Percentiles rank a stretch among this genome's conserved stretches.
Conservation (phyloP, 306 rosid genomes). For the Senna siamea region DNA sequence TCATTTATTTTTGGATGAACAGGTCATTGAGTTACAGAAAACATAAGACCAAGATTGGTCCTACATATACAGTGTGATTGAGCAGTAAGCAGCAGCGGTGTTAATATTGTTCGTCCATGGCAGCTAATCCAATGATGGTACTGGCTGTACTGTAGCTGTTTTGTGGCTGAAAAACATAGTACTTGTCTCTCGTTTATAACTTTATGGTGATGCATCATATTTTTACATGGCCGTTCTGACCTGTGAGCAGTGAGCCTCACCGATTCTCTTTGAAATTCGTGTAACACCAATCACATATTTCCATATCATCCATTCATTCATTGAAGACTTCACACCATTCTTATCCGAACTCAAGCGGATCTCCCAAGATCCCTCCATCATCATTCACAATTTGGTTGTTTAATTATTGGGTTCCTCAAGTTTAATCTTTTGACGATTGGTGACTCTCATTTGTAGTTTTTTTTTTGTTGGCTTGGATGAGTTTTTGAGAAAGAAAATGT, state of each 20-base stretch:
- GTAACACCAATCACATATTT: constrained; percentile 8
- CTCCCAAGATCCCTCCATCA: neutral
- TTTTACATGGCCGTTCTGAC: neutral
- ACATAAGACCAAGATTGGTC: neutral
- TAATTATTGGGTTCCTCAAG: too few relatives aligned
- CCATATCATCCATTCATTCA: neutral
- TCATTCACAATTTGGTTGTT: too few relatives aligned
- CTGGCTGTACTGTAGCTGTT: neutral
- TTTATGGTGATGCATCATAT: neutral
- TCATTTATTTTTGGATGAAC: neutral
- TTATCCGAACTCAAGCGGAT: neutral
- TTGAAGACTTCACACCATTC: neutral
- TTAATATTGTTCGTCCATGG: neutral
- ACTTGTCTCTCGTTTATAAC: neutral
- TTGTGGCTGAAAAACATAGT: neutral
- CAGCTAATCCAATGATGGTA: neutral
- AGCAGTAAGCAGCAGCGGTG: neutral
- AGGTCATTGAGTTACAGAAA: neutral
- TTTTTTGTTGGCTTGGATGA: too few relatives aligned
- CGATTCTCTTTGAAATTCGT: constrained; percentile 9
- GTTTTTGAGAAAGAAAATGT: too few relatives aligned
- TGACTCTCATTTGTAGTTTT: too few relatives aligned
- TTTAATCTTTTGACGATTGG: too few relatives aligned
- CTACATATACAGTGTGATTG: neutral
- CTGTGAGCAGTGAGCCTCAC: too few relatives aligned